Base-by-base conservation (phyloP, 495 filamentous ascomycete species). In the Penicillium turbatum region DNA sequence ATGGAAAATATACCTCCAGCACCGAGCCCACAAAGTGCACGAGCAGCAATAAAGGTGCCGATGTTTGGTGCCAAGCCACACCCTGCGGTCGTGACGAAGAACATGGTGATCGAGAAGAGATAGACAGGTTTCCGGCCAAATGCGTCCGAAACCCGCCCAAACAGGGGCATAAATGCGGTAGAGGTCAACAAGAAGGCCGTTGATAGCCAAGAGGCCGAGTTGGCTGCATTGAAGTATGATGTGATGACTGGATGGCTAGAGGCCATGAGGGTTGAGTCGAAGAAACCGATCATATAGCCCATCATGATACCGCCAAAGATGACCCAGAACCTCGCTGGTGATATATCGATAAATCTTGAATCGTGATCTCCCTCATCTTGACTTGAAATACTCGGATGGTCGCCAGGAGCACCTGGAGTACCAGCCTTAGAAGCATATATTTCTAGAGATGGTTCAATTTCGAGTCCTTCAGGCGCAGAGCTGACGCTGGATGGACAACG, bases 171-270 rank as follows among this genome's bases (percentile, higher is more conserved):
- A 59, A 90, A 86, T 29, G 82, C 79, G 5, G 86, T 90, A 13
- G 82, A 85, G 0, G 87, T 90, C n/a, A 92, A 72, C 8, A 90
- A 61, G 49, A 91, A 92, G 0, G 87, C 82, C 0, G 87, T 90
- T 17, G 87, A 89, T 4, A 92, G 74, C 88, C 88, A 92, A 9
- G 87, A 90, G 6, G 87, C 87, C 15, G 79, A 75, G 60, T 91
- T 90, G 12, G 86, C 85, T 44, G 84, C 79, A 46, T 84, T 73
- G 64, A 92, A 91, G 60, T 89, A 81, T 0, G 86, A 88, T 0
- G 88, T 91, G 47, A 92, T 90, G 30, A 89, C 86, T 8, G 88
- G 88, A 66, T 92, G 88, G 39, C 80, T 86, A 2, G 86, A 89
- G 0, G 87, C 86, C 86, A 92, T 90, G 59, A 91, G 77, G 6